phyloP scores from a whole-genome alignment of 768 basidiomycete genomes.

The Galerina sulciceps region DNA sequence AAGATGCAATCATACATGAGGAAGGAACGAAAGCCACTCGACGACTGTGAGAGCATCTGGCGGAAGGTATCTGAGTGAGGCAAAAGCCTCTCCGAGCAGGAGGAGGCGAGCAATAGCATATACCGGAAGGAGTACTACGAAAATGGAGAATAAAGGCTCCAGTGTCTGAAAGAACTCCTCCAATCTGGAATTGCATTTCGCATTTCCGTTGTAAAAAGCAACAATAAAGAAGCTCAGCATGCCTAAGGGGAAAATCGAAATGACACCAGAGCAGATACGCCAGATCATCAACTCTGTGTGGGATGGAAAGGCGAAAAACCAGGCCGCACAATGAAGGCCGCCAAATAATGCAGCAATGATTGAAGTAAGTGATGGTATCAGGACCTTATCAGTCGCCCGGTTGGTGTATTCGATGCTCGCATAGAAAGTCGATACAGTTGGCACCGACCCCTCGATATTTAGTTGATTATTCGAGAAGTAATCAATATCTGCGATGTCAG shows the following conservation, averaged over 20 bases:
- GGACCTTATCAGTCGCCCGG: no score
- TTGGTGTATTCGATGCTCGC: no score
- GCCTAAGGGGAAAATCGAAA: neutral
- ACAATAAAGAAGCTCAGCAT: neutral
- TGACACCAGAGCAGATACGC: neutral
- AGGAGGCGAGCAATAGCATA: neutral
- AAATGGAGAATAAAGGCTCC: neutral
- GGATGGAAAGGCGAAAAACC: slow-evolving; percentile 25
- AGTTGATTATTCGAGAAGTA: no score
- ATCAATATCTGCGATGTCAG: no score
- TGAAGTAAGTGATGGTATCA: no score
- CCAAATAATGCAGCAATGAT: slow-evolving; percentile 25
- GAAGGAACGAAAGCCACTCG: neutral
- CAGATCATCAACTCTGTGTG: neutral
- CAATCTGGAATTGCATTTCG: neutral
- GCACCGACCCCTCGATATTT: no score
- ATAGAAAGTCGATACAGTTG: no score
- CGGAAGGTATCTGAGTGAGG: neutral
- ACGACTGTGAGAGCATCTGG: neutral
- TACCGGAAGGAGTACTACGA: neutral
- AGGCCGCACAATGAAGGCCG: slow-evolving; percentile 28
- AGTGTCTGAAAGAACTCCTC: neutral
- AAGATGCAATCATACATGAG: neutral
- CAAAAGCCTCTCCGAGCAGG: no score
- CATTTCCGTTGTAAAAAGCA: neutral